Evolutionary conservation across 1,284 basidiomycete genomes (phyloP), one percentile per base, ranked within the genome.

Genomic region (Ustilago esculenta): DNA sequence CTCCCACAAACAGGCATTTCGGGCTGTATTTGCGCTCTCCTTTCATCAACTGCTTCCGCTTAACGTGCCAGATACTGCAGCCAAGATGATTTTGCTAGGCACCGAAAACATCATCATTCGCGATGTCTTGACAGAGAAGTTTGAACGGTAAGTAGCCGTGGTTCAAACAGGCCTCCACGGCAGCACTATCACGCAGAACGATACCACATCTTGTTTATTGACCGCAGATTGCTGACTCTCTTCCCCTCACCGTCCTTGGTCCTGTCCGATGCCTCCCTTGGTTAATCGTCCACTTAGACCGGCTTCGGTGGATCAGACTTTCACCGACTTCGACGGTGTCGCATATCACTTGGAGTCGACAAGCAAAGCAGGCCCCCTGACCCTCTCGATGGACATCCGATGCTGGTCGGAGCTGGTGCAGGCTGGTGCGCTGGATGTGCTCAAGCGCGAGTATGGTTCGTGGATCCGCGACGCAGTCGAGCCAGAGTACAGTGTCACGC

Each of bases 251-350:
- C n/a, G n/a, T n/a, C n/a, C n/a, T n/a, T n/a, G n/a, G n/a, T n/a
- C n/a, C n/a, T n/a, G n/a, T n/a, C n/a, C n/a, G n/a, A n/a, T n/a
- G n/a, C n/a, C n/a, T n/a, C n/a, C n/a, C n/a, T n/a, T n/a, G n/a
- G n/a, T n/a, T n/a, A n/a, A n/a, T n/a, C n/a, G n/a, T 37, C 35
- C n/a, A 29, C 5, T 33, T 21, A 96, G 93, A 81, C 92, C 94
- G 14, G 88, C 90, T 4, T 89, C 91, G 18, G 86, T 96, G 61
- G 96, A 98, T 84, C 90, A 98, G 60, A 89, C 92, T 61, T 98
- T 98, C 75, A 94, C 97, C 52, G 95, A 98, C 84, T 98, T 94
- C 80, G 96, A 99, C 84, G 91, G 92, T 46, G 94, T 98, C 48
- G 88, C 93, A 43, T 98, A 98, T 84, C 94, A 91, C 82, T 84